These are phyloP conservation scores for Trichophyton rubrum DNA, from an alignment of 2,329 filamentous ascomycete genomes.

Conservation along the genomic window DNA sequence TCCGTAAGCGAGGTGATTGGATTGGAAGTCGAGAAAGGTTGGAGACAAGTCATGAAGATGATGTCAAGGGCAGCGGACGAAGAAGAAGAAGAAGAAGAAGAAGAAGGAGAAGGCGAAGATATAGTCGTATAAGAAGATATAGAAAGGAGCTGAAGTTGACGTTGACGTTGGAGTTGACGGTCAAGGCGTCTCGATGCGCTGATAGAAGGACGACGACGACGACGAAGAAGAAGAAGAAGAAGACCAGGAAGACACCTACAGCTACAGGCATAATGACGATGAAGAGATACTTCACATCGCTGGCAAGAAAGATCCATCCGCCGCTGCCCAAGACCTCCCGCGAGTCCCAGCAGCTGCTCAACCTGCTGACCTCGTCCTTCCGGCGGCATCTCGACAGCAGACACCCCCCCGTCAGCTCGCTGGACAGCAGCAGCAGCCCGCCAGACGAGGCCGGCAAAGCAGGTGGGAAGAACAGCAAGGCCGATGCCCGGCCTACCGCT, in stretches of 20 bases:
- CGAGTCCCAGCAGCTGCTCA: constrained; percentile 48
- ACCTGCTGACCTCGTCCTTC: constrained; percentile 51
- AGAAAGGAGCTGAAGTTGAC: background rate
- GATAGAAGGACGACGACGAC: background rate
- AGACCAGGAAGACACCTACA: background rate
- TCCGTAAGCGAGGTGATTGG: constrained; percentile 3
- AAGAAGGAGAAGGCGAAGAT: background rate
- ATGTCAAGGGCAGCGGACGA: background rate
- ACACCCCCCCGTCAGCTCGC: constrained; percentile 32
- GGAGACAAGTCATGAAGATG: background rate
- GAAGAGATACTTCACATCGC: constrained; percentile 31
- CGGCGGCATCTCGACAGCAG: constrained; percentile 49
- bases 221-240: background rate
- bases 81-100: background rate
- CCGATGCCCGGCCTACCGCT: constrained; percentile 8
- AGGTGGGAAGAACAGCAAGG: constrained; percentile 8
- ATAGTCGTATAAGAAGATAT: background rate
- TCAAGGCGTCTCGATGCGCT: background rate
- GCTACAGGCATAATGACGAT: background rate
- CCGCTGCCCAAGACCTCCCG: constrained; percentile 41
- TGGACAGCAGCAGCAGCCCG: background rate
- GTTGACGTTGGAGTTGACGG: too few species aligned
- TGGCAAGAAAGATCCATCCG: constrained; percentile 43
- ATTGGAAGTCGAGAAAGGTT: background rate
- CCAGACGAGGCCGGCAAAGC: constrained; percentile 14